phyloP scores from a whole-genome alignment of 2,329 filamentous ascomycete species.

The Corynespora cassiicola region DNA sequence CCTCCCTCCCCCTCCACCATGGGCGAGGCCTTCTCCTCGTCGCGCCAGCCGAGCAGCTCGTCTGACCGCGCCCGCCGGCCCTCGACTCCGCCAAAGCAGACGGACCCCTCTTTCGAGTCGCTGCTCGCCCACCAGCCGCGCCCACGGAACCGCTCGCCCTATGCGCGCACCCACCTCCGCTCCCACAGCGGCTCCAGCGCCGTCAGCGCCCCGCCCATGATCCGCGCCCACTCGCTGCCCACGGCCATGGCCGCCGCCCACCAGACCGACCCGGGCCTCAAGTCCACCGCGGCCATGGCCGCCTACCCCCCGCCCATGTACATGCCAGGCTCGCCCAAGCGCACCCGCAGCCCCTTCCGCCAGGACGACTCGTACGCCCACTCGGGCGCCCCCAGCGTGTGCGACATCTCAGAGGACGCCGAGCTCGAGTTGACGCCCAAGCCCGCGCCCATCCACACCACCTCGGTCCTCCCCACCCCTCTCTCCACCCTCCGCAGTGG shows the following conservation, averaged over 20 bases:
- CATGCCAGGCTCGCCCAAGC: constrained; percentile 52
- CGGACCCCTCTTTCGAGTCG: constrained; percentile 40
- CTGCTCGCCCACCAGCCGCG: constrained; percentile 34
- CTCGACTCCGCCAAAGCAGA: constrained; percentile 45
- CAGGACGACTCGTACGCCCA: constrained; percentile 32
- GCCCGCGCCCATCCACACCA: constrained; percentile 20
- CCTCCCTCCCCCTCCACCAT: constrained; percentile 17
- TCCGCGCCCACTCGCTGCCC: constrained; percentile 55
- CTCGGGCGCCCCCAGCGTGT: constrained; percentile 43
- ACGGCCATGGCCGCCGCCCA: constrained; percentile 44
- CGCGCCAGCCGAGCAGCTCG: constrained; percentile 32
- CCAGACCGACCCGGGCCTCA: constrained; percentile 40
- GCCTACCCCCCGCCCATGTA: constrained; percentile 45
- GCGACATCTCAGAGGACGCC: constrained; percentile 56
- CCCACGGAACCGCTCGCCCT: constrained; percentile 55
- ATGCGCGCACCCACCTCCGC: constrained; percentile 53
- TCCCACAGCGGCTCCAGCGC: constrained; percentile 51
- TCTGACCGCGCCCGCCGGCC: constrained; percentile 35
- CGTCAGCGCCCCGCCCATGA: constrained; percentile 53
- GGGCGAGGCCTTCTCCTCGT: constrained; percentile 27
- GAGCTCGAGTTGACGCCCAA: constrained; percentile 55
- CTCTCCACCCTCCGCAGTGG: constrained; percentile 38
- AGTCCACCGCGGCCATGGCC: constrained; percentile 40
- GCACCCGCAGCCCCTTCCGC: constrained; percentile 46
- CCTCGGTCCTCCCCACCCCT: constrained; percentile 13